These are phyloP conservation scores for Paraglomus brasilianum DNA, from an alignment of 192 early-diverging fungal species.

Conservation along the genomic window DNA sequence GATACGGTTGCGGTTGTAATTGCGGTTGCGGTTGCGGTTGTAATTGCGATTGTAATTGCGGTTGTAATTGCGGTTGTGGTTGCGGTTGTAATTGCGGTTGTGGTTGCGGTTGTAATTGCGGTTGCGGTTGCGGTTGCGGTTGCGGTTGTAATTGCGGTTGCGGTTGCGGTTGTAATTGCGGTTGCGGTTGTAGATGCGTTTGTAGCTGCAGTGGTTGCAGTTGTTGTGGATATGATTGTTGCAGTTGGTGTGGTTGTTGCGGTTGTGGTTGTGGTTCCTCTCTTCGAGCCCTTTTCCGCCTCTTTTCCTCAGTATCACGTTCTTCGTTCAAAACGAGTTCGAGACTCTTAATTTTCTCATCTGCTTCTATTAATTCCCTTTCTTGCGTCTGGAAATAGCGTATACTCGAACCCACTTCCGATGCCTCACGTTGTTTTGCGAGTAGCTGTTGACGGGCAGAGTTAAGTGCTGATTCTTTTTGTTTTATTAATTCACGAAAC, in stretches of 20 bases:
- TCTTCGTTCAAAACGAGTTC: conserved; percentile 57
- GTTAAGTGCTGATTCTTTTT: conserved; percentile 56
- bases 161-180: background rate
- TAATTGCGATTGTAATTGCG: no score
- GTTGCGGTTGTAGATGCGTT: background rate
- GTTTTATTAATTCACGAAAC: conserved; percentile 56
- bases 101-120: background rate
- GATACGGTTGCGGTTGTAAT: background rate
- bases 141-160: background rate
- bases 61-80: background rate
- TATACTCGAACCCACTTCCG: conserved; percentile 52
- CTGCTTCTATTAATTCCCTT: conserved; percentile 57
- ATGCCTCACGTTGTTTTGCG: conserved; percentile 54
- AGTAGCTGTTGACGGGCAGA: conserved; percentile 55
- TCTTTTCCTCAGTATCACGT: background rate
- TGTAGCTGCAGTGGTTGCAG: background rate
- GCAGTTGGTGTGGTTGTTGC: background rate
- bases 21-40: no score
- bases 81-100: background rate
- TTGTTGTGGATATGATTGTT: conserved; percentile 8
- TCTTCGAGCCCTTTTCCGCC: conserved; percentile 34
- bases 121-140: background rate
- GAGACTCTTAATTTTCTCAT: conserved; percentile 59
- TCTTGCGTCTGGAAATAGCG: conserved; percentile 49
- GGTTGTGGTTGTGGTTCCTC: background rate